phyloP scores from a whole-genome alignment of 495 filamentous ascomycete species.

The Penicillium pancosmium region DNA sequence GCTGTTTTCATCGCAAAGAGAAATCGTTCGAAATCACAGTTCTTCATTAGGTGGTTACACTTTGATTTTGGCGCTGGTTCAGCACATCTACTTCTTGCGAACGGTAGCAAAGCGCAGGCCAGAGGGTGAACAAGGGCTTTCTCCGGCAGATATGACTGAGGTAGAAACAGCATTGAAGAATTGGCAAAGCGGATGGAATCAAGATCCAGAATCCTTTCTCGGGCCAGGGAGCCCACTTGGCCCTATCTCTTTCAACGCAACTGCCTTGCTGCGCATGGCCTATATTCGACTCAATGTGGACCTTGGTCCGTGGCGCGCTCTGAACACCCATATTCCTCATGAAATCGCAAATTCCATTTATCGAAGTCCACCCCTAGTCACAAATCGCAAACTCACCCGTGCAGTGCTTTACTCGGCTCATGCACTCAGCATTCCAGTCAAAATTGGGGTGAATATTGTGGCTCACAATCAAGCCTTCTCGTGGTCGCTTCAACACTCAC shows the following conservation, averaged over 20 bases:
- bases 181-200: constrained; percentile 34
- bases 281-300: constrained; percentile 40
- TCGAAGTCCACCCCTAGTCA: constrained; percentile 15
- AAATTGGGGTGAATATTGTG: constrained; percentile 35
- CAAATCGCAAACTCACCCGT: constrained; percentile 21
- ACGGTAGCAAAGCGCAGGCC: constrained; percentile 10
- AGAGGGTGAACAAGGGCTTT: constrained; percentile 22
- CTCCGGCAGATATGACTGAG: constrained; percentile 45
- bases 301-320: constrained; percentile 22
- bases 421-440: constrained; percentile 40
- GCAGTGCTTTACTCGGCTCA: constrained; percentile 39
- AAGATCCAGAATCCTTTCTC: constrained; percentile 25
- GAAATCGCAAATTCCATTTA: constrained; percentile 16
- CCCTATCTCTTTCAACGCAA: constrained; percentile 38
- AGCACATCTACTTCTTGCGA: constrained; percentile 35
- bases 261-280: constrained; percentile 41
- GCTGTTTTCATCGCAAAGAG: not conserved
- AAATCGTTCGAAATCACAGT: not conserved
- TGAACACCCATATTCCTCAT: constrained; percentile 35
- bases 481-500: constrained; percentile 39
- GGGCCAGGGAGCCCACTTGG: constrained; percentile 28
- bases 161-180: constrained; percentile 45
- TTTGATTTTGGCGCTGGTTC: constrained; percentile 36
- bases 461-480: constrained; percentile 31
- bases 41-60: constrained; percentile 38